phyloP scores from a whole-genome alignment of 345 rosid genomes.

The Hibiscus trionum region DNA sequence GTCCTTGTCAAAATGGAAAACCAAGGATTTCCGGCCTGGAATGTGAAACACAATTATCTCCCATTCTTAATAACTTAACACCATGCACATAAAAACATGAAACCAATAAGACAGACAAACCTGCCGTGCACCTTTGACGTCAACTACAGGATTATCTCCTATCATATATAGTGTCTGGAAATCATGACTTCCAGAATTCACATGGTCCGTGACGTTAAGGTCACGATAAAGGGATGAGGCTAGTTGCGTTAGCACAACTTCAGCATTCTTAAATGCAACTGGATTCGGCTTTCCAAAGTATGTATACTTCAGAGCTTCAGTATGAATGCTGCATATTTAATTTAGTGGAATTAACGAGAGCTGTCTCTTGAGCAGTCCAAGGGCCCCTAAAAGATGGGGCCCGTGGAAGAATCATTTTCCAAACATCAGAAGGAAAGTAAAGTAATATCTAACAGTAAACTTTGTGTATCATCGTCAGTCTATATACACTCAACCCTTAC shows the following conservation, averaged over 20 bases:
- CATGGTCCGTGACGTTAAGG: neutral
- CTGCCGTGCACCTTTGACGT: slow-evolving; percentile 64
- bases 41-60: neutral
- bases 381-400: neutral
- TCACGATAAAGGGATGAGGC: slow-evolving; percentile 21
- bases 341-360: neutral
- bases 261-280: slow-evolving; percentile 61
- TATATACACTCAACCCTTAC: slow-evolving; percentile 23
- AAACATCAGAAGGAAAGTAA: neutral
- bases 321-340: slow-evolving; percentile 46
- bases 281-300: slow-evolving; percentile 83
- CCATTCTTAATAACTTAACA: neutral
- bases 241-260: slow-evolving; percentile 44
- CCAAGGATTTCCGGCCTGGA: slow-evolving; percentile 78
- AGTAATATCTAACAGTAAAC: neutral
- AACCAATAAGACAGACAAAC: slow-evolving; percentile 22
- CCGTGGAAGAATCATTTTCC: neutral
- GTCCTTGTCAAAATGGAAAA: slow-evolving; percentile 87
- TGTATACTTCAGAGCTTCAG: slow-evolving; percentile 42
- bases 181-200: slow-evolving; percentile 22
- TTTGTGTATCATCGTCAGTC: neutral
- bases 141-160: slow-evolving; percentile 78
- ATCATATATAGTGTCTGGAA: slow-evolving; percentile 68
- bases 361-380: neutral
- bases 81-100: neutral